Evolutionary conservation across 768 basidiomycete genomes (phyloP), one percentile per base, ranked within the genome.

Genomic region (Megacollybia marginata): DNA sequence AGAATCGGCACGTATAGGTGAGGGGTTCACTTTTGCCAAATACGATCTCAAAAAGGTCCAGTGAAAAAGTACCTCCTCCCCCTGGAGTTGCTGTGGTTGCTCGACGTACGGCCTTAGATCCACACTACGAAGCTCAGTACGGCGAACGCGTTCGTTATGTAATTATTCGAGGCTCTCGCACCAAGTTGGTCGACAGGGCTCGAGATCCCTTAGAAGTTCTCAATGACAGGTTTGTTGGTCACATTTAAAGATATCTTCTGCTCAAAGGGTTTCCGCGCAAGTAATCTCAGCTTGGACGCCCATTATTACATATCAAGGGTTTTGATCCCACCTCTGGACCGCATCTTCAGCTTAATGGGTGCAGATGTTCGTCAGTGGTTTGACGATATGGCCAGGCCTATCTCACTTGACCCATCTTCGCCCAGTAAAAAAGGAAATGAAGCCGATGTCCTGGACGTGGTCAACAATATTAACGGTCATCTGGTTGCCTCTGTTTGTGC

Each of bases 81-180:
- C 93, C 96, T n/a, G 96, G 93, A 0, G 94, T 82, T 6, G 77
- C 83, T 1, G 85, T 98, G 12, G 94, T 93, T 8, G 85, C 87
- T 3, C 76, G 85, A 28, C 78, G 80, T 48, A 78, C 86, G 65
- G 56, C 84, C 12, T 61, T 79, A 42, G 94, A 98, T 63, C 82
- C 83, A 1, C 81, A 83, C 20, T 79, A 86, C 46, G 94, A 96
- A 60, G 75, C 88, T 1, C 91, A 94, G 57, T 96, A 97, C 59
- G 91, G 89, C 15, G 93, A 99, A 57, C 82, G 95, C 28, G 80
- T 98, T 1, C 92, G 92, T 1, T 98, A 97, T 61, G 79, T 98
- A 44, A 90, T 99, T 45, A 70, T 74, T 13, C 72, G 79, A 42
- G 83, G 88, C 5, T 77, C 79, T 6, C 78, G 78, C 4, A 65